Conservation (phyloP, 140 eudicot species). For the Flaveria floridana region DNA sequence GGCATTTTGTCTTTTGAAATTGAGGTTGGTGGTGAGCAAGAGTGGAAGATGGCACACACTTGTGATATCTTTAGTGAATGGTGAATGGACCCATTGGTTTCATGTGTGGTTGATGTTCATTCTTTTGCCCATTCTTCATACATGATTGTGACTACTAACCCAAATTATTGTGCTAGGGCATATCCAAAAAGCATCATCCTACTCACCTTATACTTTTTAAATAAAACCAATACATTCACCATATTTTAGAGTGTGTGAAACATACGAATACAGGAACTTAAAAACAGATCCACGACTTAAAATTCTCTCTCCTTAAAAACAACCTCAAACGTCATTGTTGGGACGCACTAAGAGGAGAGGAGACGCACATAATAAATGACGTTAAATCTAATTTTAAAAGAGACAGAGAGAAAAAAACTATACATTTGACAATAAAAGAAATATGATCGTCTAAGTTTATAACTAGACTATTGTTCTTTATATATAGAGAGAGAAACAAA, state of each 20-base stretch:
- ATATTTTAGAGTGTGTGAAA: background rate
- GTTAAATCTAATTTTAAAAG: too few relatives aligned
- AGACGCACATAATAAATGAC: too few relatives aligned
- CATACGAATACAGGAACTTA: background rate
- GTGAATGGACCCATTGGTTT: slow-evolving; percentile 30
- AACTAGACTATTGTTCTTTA: too few relatives aligned
- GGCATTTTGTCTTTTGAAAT: background rate
- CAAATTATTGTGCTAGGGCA: slow-evolving; percentile 34
- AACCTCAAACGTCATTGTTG: too few relatives aligned
- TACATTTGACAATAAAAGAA: too few relatives aligned
- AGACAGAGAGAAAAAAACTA: too few relatives aligned
- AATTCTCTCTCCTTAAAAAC: background rate
- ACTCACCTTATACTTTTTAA: slow-evolving; percentile 22
- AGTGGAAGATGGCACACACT: slow-evolving; percentile 21
- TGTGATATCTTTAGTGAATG: slow-evolving; percentile 21
- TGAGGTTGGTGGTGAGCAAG: slow-evolving; percentile 9
- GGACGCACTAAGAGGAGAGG: too few relatives aligned
- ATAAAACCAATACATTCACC: background rate
- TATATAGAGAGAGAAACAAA: too few relatives aligned
- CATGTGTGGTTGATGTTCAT: slow-evolving; percentile 37
- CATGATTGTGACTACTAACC: slow-evolving; percentile 33
- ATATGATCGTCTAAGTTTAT: too few relatives aligned
- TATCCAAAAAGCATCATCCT: slow-evolving; percentile 44
- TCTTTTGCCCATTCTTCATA: slow-evolving; percentile 16
- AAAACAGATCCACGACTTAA: background rate